Evolutionary conservation across 345 rosid species (phyloP).

Genomic region (Euphorbia pulcherrima): DNA sequence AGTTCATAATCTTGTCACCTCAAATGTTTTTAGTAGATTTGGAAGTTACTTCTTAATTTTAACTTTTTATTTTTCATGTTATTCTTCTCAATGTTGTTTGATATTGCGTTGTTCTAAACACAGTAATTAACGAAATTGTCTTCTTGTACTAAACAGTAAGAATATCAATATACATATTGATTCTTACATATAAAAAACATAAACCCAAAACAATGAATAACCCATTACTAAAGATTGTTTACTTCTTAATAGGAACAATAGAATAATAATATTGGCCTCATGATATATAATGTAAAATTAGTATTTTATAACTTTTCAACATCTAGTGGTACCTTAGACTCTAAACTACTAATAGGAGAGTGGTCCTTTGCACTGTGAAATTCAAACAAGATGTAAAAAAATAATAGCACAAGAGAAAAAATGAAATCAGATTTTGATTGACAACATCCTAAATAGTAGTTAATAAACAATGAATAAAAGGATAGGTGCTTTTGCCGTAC

Average conservation of each 20-base stretch:
- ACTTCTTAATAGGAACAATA: too few species aligned
- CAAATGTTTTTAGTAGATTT: background rate
- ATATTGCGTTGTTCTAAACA: too few species aligned
- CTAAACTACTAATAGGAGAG: background rate
- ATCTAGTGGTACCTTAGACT: background rate
- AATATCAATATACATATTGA: background rate
- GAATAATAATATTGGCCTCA: background rate
- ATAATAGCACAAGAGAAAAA: too few species aligned
- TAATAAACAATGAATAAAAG: too few species aligned
- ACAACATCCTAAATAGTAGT: background rate
- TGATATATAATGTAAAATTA: background rate
- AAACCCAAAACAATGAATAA: too few species aligned
- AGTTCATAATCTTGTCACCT: too few species aligned
- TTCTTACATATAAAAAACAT: background rate
- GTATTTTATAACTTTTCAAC: too few species aligned
- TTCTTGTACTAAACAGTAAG: background rate
- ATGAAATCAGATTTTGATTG: too few species aligned
- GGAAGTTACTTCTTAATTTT: too few species aligned
- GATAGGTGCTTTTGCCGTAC: too few species aligned
- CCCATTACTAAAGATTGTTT: too few species aligned
- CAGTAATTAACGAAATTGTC: background rate
- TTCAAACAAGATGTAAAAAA: too few species aligned
- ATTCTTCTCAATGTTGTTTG: background rate
- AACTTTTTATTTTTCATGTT: background rate
- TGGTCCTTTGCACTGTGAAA: background rate